phyloP scores from a whole-genome alignment of 306 rosid species.

The Purshia tridentata region DNA sequence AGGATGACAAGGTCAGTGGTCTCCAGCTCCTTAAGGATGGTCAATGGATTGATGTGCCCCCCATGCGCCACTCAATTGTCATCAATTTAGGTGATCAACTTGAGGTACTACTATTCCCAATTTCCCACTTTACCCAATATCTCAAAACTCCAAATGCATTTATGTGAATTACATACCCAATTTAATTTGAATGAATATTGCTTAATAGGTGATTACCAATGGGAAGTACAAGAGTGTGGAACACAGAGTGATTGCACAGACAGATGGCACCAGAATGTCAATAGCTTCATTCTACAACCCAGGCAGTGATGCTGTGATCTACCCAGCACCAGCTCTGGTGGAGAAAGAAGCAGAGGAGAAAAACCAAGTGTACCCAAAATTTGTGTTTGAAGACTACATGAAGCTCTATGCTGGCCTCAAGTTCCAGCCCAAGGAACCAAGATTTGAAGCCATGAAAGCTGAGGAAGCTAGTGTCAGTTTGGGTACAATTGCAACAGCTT shows the following conservation, averaged over 20 bases:
- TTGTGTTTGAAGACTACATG: constrained; percentile 90
- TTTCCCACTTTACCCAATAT: no score
- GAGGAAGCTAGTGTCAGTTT: constrained; percentile 35
- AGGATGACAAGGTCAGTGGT: constrained; percentile 88
- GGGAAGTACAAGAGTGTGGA: constrained; percentile 90
- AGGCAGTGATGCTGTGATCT: constrained; percentile 80
- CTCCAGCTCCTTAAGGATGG: constrained; percentile 82
- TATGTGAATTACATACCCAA: neutral
- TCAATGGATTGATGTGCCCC: constrained; percentile 85
- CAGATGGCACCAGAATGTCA: constrained; percentile 77
- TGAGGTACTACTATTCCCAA: constrained; percentile 47
- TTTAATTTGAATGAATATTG: neutral
- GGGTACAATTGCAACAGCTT: constrained; percentile 72
- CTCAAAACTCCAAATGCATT: neutral
- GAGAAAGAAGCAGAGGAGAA: constrained; percentile 65
- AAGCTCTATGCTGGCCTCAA: constrained; percentile 67
- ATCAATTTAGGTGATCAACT: constrained; percentile 88
- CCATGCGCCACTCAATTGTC: constrained; percentile 83
- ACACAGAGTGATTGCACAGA: constrained; percentile 84
- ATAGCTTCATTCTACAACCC: constrained; percentile 95
- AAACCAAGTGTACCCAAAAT: constrained; percentile 72
- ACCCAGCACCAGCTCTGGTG: constrained; percentile 68
- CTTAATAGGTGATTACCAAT: constrained; percentile 69
- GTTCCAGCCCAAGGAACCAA: constrained; percentile 82
- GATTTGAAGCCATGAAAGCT: constrained; percentile 79